Evolutionary conservation across 768 basidiomycete genomes (phyloP), one percentile per base, ranked within the genome.

Genomic region (Russula brevipes): DNA sequence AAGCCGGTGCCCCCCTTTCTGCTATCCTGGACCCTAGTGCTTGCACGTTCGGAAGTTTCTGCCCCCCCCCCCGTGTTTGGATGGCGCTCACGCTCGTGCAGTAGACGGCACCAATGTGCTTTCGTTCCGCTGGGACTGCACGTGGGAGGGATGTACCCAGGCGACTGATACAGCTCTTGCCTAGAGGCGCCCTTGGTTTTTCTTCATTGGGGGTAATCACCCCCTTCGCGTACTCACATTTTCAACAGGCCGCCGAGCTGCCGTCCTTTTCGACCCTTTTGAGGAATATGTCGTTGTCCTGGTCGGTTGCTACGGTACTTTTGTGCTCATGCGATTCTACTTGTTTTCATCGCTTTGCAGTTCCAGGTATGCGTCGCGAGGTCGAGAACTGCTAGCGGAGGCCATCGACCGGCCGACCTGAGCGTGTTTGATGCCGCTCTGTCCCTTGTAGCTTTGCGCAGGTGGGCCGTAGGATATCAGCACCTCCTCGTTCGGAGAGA

Each of bases 101-200:
- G 63, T 64, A 54, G 58, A 57, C 53, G 59, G 53, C 47, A 64
- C 12, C 63, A 64, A 8, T 50, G 58, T n/a, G 57, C 54, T 1
- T 59, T 64, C 41, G 53, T 59, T 10, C 63, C 57, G 6, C 46
- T 64, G 10, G 63, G 63, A 5, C 57, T 57, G 3, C 53, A 59
- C 5, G 46, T 49, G 11, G 63, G 49, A 33, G 59, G 49, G 19
- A 57, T 17, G 63, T 64, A 1, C 63, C 57, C 10, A 64, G 35
- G 57, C 57, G 63, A 17, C 63, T 64, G 9, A 42, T 64, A 33
- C 52, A 64, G 17, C 63, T 59, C 33, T 57, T 50, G 38, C 41
- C 36, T 46, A 19, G 5, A 5, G 9, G 1, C 2, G 5, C 9
- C 4, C 41, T 46, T 24, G n/a, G 5, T 7, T 53, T 45, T 53